A percentile compares a stretch with the other conserved stretches of the same genome.
phyloP scores from a whole-genome alignment of 495 filamentous ascomycete genomes.

The Margaritispora aquatica region DNA sequence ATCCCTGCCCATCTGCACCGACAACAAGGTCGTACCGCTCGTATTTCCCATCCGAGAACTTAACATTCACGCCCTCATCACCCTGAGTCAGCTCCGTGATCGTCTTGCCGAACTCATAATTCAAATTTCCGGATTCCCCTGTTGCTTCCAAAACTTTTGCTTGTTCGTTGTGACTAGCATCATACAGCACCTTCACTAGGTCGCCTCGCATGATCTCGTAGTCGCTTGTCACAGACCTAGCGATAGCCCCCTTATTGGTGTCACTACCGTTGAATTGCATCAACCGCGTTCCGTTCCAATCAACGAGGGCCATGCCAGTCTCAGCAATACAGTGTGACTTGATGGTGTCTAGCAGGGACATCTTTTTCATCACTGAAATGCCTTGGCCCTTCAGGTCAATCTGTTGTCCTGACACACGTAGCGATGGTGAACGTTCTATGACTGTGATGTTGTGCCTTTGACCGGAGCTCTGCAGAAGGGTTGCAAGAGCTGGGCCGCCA shows the following conservation, averaged over 20 bases:
- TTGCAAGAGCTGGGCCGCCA: constrained; percentile 42
- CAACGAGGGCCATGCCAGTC: constrained; percentile 40
- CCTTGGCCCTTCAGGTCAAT: constrained; percentile 46
- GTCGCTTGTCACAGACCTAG: constrained; percentile 43
- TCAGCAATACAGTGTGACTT: constrained; percentile 31
- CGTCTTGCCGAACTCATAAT: constrained; percentile 38
- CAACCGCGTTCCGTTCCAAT: constrained; percentile 27
- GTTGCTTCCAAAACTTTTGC: no score
- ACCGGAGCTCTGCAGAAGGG: constrained; percentile 40
- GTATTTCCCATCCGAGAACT: constrained; percentile 32
- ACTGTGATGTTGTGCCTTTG: constrained; percentile 45
- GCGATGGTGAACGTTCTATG: constrained; percentile 37
- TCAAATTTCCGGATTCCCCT: no score
- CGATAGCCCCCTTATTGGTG: constrained; percentile 25
- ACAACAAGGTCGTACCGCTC: constrained; percentile 44
- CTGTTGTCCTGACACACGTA: constrained; percentile 43
- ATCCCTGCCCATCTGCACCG: constrained; percentile 42
- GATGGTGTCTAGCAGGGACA: constrained; percentile 41
- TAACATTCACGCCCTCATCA: constrained; percentile 30
- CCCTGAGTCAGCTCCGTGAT: constrained; percentile 26
- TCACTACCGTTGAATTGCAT: constrained; percentile 33
- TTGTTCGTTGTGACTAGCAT: constrained; percentile 33
- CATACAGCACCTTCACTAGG: constrained; percentile 36
- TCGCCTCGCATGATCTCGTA: constrained; percentile 53
- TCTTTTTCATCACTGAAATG: constrained; percentile 40